These are phyloP conservation scores for Fistulifera pelliculosa DNA, from an alignment of 108 stramenopile genomes.

Conservation along the genomic window DNA sequence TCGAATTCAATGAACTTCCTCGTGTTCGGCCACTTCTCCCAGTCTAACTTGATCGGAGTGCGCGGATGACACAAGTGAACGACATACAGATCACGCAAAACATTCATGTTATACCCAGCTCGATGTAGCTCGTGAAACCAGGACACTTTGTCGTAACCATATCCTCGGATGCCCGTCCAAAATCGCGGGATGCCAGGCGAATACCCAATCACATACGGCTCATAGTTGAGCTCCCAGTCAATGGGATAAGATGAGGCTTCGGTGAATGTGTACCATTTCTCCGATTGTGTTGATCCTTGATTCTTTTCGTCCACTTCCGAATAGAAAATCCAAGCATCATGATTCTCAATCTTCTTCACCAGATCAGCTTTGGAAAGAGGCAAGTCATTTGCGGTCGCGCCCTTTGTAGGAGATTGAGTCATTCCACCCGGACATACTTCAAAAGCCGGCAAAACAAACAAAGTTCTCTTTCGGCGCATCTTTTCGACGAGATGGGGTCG, in stretches of 20 bases:
- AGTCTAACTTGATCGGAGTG: neutral
- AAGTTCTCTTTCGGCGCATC: neutral
- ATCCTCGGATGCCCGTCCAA: conserved; percentile 15
- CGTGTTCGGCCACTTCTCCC: no score
- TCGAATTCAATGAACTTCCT: no score
- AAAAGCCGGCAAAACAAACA: conserved; percentile 19
- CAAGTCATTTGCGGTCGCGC: no score
- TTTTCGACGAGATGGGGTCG: neutral
- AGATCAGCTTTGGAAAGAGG: conserved; percentile 3
- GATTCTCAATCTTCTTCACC: conserved; percentile 3
- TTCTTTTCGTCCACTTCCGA: neutral
- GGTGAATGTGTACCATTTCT: neutral
- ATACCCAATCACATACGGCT: conserved; percentile 29
- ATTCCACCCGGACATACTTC: neutral
- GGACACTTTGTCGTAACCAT: conserved; percentile 13
- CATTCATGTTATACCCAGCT: conserved; percentile 15
- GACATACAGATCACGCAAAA: conserved; percentile 14
- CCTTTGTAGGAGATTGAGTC: neutral
- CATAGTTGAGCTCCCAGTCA: conserved; percentile 9
- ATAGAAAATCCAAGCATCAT: neutral
- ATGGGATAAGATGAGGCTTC: conserved; percentile 7
- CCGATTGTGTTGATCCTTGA: neutral
- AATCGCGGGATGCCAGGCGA: conserved; percentile 15
- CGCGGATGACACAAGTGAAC: conserved; percentile 17
- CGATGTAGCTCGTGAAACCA: conserved; percentile 12